Base-by-base conservation (phyloP, 1,284 basidiomycete species). In the Pholiota adiposa region DNA sequence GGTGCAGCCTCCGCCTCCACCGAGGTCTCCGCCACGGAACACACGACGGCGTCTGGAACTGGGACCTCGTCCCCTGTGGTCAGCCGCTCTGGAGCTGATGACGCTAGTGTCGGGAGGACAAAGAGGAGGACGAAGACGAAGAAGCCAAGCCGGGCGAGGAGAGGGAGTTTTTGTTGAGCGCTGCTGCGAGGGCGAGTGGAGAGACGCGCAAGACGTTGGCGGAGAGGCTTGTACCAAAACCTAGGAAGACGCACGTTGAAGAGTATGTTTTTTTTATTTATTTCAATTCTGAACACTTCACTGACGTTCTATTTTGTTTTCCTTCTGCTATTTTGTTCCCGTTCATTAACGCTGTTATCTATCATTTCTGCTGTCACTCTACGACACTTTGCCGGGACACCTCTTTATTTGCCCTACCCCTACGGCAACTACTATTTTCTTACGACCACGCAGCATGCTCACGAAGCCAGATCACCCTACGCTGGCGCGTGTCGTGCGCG, bases 221-320 rank as follows among this genome's bases (percentile, higher is more conserved):
- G 1, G 87, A 90, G 72, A 82, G 77, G 68, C 66, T 86, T 58
- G 67, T 85, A 19, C 84, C 87, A 16, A 86, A 83, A 65, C 78
- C 85, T 16, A 75, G 79, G 53, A 84, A 84, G 69, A 89, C 87
- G 3, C 82, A 75, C n/a, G 83, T 88, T 16, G 87, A 89, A 52
- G 87, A 88, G 89, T 88, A 66, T 64, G 83, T 80, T 31, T 53
- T 44, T 66, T 62, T 59, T 38, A 40, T 59, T 56, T 43, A 53
- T 36, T 38, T 38, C 64, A 31, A 33, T 49, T 38, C 33, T 55
- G 40, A 44, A 23, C 43, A 23, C 43, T 51, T 49, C 19, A 60
- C 57, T 63, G 60, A 59, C 51, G 46, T 33, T 21, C 48, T 31
- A 38, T 51, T 56, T 25, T 56, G 60, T 55, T 54, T 63, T 59